Evolutionary conservation across 306 rosid genomes (phyloP).

Genomic region (Quercus robur): DNA sequence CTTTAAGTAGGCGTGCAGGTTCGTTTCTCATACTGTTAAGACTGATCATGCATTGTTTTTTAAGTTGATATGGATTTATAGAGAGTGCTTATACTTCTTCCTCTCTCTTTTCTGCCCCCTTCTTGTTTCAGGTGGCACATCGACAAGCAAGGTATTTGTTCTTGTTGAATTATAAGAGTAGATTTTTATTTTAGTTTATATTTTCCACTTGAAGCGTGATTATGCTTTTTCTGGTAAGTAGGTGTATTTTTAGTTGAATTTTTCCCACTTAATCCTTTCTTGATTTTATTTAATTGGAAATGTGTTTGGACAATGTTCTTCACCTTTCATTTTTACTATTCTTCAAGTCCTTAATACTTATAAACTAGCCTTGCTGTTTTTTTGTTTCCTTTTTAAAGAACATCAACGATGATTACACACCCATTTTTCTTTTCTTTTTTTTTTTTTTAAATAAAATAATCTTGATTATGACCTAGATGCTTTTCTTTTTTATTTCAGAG

Average conservation of each 20-base stretch:
- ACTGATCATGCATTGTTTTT: conserved; percentile 1
- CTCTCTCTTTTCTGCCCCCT: conserved; percentile 10
- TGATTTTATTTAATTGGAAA: background rate
- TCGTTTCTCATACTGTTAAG: conserved; percentile 11
- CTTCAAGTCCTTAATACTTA: background rate
- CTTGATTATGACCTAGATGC: background rate
- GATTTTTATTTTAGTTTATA: background rate
- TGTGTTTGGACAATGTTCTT: background rate
- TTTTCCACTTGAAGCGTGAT: background rate
- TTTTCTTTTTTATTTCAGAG: conserved; percentile 35
- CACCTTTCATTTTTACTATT: background rate
- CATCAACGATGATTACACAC: background rate
- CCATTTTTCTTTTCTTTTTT: background rate
- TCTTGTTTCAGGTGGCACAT: conserved; percentile 58
- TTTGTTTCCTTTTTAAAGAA: background rate
- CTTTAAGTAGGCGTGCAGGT: conserved; percentile 77
- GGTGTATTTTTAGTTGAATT: background rate
- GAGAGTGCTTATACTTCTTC: conserved; percentile 24
- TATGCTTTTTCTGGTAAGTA: background rate
- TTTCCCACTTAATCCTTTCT: background rate
- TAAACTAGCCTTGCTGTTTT: background rate
- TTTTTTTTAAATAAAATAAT: too few relatives aligned
- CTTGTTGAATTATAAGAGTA: conserved; percentile 23
- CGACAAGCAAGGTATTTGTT: conserved; percentile 59
- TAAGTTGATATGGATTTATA: background rate